Percentiles rank a stretch among this genome's conserved stretches.
Evolutionary conservation across 257 asterid species (phyloP).

Genomic region (Fraxinus anomala): DNA sequence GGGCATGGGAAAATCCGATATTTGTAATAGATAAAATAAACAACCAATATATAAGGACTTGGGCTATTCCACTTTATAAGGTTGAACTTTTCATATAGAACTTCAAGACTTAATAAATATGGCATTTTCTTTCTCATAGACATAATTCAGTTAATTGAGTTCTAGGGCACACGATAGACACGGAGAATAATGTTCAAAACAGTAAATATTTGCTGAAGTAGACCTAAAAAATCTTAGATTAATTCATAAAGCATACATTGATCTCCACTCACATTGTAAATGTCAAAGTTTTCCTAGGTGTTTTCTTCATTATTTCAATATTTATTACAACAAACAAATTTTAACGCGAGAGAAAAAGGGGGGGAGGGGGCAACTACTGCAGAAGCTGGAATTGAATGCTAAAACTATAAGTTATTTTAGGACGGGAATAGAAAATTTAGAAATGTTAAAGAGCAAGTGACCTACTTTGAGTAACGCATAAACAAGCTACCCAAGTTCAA

Average conservation of each 20-base stretch:
- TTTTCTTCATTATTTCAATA: neutral
- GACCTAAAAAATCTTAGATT: neutral
- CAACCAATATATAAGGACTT: neutral
- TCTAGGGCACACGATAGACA: neutral
- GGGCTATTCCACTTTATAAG: neutral
- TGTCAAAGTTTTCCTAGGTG: neutral
- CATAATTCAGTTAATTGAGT: neutral
- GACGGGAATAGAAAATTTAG: neutral
- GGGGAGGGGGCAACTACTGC: no score
- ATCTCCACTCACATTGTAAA: neutral
- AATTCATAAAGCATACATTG: neutral
- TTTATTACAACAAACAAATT: neutral
- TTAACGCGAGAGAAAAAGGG: no score
- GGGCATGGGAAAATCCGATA: no score
- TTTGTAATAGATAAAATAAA: neutral
- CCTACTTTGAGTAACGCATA: neutral
- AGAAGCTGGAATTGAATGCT: no score
- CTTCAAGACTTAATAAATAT: neutral
- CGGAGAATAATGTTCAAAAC: neutral
- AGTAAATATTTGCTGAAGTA: neutral
- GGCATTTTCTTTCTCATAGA: slow-evolving; percentile 1
- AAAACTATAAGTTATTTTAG: neutral
- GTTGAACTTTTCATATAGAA: neutral
- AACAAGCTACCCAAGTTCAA: neutral
- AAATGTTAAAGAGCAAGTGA: neutral